These are phyloP conservation scores for Phaseolus lunatus DNA, from an alignment of 306 rosid species.

Conservation along the genomic window DNA sequence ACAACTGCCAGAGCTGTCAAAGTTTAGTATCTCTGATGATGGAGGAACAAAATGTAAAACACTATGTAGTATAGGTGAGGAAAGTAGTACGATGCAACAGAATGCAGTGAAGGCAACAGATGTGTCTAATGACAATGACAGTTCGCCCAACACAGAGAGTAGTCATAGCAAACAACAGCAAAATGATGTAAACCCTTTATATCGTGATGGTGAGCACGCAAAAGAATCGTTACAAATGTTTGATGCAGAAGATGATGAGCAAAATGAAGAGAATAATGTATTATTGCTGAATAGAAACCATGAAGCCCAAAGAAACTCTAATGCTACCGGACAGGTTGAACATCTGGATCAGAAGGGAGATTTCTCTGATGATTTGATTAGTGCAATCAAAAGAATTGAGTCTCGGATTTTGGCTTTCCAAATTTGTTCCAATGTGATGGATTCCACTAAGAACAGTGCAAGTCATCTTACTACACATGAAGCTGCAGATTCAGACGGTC, in stretches of 20 bases:
- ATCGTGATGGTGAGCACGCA: constrained; percentile 29
- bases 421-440: constrained; percentile 42
- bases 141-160: constrained; percentile 25
- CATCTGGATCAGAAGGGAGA: constrained; percentile 44
- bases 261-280: constrained; percentile 30
- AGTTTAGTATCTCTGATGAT: constrained; percentile 38
- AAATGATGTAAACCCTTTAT: constrained; percentile 28
- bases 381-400: constrained; percentile 65
- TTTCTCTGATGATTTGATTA: constrained; percentile 55
- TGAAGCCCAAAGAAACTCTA: constrained; percentile 36
- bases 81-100: constrained; percentile 44
- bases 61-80: constrained; percentile 21
- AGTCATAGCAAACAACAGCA: constrained; percentile 30
- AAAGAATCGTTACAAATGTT: constrained; percentile 34
- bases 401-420: constrained; percentile 66
- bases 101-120: constrained; percentile 24
- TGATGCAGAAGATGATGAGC: constrained; percentile 22
- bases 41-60: constrained; percentile 28
- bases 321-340: constrained; percentile 41
- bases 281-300: constrained; percentile 6
- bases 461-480: constrained; percentile 26
- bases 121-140: background rate
- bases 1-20: constrained; percentile 34
- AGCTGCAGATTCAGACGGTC: constrained; percentile 21
- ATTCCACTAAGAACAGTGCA: constrained; percentile 35